These are phyloP conservation scores for Kondoa subrosea DNA, from an alignment of 768 basidiomycete species.

Conservation along the genomic window DNA sequence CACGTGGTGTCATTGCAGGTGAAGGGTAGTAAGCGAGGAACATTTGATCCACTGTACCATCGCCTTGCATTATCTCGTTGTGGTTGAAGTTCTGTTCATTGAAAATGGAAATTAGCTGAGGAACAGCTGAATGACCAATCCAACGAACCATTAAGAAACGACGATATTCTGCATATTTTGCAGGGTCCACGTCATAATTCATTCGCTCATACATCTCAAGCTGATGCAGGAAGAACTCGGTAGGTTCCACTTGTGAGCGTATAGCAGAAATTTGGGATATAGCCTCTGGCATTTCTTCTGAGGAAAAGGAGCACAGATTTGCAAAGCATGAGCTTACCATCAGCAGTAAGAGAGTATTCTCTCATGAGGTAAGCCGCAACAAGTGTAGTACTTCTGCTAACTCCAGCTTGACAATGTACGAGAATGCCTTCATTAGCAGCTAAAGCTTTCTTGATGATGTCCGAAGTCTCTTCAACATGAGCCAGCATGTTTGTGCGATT, in stretches of 20 bases:
- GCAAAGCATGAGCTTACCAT: conserved; percentile 16
- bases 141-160: conserved; percentile 24
- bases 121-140: background rate
- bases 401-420: conserved; percentile 29
- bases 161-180: conserved; percentile 25
- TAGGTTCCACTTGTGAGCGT: conserved; percentile 24
- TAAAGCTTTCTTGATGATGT: conserved; percentile 20
- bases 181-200: conserved; percentile 26
- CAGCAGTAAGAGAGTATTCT: conserved; percentile 23
- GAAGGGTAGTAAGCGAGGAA: conserved; percentile 29
- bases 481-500: conserved; percentile 25
- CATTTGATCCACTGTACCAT: conserved; percentile 20
- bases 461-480: conserved; percentile 15
- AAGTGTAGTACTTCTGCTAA: conserved; percentile 25
- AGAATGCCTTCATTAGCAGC: conserved; percentile 20
- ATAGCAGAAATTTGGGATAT: conserved; percentile 21
- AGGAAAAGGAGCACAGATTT: background rate
- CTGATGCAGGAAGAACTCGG: conserved; percentile 26
- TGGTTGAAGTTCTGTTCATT: conserved; percentile 3
- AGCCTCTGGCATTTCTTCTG: conserved; percentile 16
- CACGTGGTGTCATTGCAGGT: conserved; percentile 19
- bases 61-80: conserved; percentile 19
- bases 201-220: conserved; percentile 28
- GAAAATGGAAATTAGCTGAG: too few relatives aligned
- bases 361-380: conserved; percentile 26